Percentiles rank a stretch among this genome's conserved stretches.
Conservation (phyloP, 768 basidiomycete species). For the Asterophora lycoperdoides region DNA sequence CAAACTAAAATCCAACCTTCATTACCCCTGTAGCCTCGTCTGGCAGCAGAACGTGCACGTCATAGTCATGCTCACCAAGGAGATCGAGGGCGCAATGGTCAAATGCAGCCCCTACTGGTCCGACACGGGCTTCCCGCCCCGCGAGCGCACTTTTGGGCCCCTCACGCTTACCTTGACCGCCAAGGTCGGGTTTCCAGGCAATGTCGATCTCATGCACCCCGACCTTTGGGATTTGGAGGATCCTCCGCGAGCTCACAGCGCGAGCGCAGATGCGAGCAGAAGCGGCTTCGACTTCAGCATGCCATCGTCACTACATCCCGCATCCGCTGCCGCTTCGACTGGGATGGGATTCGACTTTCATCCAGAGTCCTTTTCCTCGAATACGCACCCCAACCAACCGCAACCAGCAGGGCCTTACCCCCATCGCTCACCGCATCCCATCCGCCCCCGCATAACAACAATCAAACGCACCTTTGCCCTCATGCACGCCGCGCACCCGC, state of each 20-base stretch:
- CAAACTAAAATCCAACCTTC: not conserved
- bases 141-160: slow-evolving; percentile 53
- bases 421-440: no score
- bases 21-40: slow-evolving; percentile 49
- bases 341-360: slow-evolving; percentile 2
- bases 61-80: slow-evolving; percentile 94
- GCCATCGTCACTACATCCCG: no score
- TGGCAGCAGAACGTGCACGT: slow-evolving; percentile 96
- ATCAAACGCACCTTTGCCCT: slow-evolving; percentile 69
- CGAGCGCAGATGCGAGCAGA: no score
- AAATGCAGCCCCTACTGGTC: slow-evolving; percentile 94
- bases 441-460: slow-evolving; percentile 17
- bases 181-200: slow-evolving; percentile 25
- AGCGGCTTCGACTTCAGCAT: no score
- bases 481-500: slow-evolving; percentile 55
- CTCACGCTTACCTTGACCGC: slow-evolving; percentile 52
- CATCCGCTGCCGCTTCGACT: no score
- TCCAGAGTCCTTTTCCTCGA: no score
- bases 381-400: no score
- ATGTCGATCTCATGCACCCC: slow-evolving; percentile 13
- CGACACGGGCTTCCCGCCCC: slow-evolving; percentile 27
- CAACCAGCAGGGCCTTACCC: no score
- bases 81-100: slow-evolving; percentile 80
- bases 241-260: not conserved
- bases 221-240: not conserved